Base-by-base conservation (phyloP, 345 rosid genomes). In the Gossypium arboreum region DNA sequence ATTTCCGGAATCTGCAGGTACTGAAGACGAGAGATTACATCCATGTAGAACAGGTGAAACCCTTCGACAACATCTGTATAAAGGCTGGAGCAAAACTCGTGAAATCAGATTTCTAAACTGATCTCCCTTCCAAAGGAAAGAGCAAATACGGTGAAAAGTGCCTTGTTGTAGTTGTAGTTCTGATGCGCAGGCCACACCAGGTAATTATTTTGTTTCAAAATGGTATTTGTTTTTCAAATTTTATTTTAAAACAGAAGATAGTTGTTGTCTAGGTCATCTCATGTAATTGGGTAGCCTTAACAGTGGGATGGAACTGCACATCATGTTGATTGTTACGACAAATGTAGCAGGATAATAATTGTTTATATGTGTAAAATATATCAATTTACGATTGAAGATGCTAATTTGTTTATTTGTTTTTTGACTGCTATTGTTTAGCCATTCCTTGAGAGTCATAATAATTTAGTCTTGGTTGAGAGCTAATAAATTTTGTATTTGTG, bases 1-100 rank as follows among this genome's bases (percentile, higher is more conserved):
- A 60, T 60, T 65, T 43, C 65, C 1, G 43, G 41, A 34, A 13
- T 34, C 12, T 34, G 22, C 51, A 96, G 99, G 98, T 96, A 63
- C 89, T 96, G 34, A 96, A 91, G 80, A 91, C 98, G 17, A 96
- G 81, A 85, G 98, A 96, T 78, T 93, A 87, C 83, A 81, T 96
- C 84, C 97, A 92, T 18, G 94, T 90, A 67, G 94, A 96, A 76
- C 99, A 96, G 86, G 79, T 75, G 41, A 87, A 82, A 54, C 90
- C 97, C 12, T 88, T 88, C 41, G 41, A 5, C 41, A 34, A 34
- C 41, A 34, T 34, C 41, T 34, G 7, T 34, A 34, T 34, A 34
- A 34, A 84, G 85, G 88, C 96, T 2, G 81, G 91, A 79, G 81
- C 83, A 67, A 93, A 83, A 88, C 93, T 95, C 78, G 87, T 92